Evolutionary conservation across 139 green algal species (phyloP).

Genomic region (Penium margaritaceum): DNA sequence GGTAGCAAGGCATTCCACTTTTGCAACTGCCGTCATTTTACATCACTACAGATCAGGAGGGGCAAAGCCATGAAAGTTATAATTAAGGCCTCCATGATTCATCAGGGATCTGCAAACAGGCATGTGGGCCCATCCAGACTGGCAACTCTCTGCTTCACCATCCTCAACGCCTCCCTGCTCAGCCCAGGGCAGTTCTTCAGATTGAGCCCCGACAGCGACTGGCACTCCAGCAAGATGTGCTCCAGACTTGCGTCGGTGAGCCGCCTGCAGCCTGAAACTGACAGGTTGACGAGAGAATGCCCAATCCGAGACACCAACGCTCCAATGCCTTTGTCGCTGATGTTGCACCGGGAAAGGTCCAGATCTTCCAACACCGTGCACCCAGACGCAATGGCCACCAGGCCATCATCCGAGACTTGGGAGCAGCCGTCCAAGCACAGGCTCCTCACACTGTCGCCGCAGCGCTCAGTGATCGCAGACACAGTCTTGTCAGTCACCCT

Average conservation of each 20-base stretch:
- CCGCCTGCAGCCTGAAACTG: background rate
- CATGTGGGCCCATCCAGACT: background rate
- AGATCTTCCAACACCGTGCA: conserved; percentile 1
- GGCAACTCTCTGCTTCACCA: background rate
- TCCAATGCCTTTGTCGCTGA: background rate
- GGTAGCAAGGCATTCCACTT: too few relatives aligned
- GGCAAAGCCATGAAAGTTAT: too few relatives aligned
- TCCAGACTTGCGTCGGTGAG: conserved; percentile 6
- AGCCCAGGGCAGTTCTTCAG: conserved; percentile 4
- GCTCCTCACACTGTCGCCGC: background rate
- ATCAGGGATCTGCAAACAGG: background rate
- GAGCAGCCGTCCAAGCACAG: background rate
- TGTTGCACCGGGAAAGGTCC: conserved; percentile 1
- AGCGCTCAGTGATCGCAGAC: background rate
- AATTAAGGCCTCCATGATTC: too few relatives aligned
- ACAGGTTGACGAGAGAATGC: background rate
- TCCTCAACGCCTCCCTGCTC: background rate
- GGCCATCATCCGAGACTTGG: background rate
- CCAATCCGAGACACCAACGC: background rate
- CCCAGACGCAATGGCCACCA: background rate
- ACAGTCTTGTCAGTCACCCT: background rate
- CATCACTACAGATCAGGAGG: too few relatives aligned
- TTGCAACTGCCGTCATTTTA: too few relatives aligned
- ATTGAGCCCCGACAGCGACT: background rate
- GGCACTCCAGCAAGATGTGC: background rate